These are phyloP conservation scores for Morella rubra DNA, from an alignment of 306 rosid species.

Conservation along the genomic window DNA sequence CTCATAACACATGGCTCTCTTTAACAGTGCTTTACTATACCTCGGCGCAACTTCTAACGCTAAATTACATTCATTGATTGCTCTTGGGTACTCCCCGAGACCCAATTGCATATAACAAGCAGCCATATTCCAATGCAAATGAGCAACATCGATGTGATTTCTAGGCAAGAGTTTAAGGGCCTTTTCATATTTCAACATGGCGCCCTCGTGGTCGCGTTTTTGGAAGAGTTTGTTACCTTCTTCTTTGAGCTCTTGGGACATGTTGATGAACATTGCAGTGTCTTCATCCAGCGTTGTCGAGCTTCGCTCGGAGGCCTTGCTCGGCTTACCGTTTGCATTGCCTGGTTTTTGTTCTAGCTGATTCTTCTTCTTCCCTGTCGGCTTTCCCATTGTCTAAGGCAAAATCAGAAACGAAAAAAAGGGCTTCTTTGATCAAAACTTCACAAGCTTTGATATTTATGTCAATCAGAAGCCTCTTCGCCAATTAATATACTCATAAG, in stretches of 20 bases:
- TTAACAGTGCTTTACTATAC: conserved; percentile 66
- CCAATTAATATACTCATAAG: conserved; percentile 12
- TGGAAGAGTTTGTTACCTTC: conserved; percentile 75
- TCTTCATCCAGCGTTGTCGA: conserved; percentile 71
- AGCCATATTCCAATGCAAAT: conserved; percentile 70
- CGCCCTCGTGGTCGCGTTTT: conserved; percentile 70
- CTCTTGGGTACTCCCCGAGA: conserved; percentile 80
- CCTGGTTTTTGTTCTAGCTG: conserved; percentile 36
- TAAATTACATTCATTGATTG: conserved; percentile 71
- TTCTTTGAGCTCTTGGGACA: conserved; percentile 79
- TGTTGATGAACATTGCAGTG: conserved; percentile 81
- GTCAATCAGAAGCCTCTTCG: conserved; percentile 16
- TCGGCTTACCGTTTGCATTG: conserved; percentile 38
- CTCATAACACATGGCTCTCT: conserved; percentile 71
- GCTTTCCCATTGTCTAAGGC: conserved; percentile 70
- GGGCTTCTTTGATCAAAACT: conserved; percentile 17
- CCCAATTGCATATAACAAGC: conserved; percentile 81
- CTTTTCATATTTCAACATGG: conserved; percentile 75
- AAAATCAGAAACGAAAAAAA: neutral
- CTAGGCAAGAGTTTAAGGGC: conserved; percentile 76
- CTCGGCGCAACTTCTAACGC: conserved; percentile 68
- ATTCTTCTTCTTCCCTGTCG: conserved; percentile 70
- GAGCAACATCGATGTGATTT: conserved; percentile 75
- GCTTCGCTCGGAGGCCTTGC: conserved; percentile 39
- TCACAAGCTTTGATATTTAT: conserved; percentile 24